A percentile compares a stretch with the other conserved stretches of the same genome.
These are phyloP conservation scores for Xylariaceae sp. DNA, from an alignment of 2,329 filamentous ascomycete genomes.

Conservation along the genomic window DNA sequence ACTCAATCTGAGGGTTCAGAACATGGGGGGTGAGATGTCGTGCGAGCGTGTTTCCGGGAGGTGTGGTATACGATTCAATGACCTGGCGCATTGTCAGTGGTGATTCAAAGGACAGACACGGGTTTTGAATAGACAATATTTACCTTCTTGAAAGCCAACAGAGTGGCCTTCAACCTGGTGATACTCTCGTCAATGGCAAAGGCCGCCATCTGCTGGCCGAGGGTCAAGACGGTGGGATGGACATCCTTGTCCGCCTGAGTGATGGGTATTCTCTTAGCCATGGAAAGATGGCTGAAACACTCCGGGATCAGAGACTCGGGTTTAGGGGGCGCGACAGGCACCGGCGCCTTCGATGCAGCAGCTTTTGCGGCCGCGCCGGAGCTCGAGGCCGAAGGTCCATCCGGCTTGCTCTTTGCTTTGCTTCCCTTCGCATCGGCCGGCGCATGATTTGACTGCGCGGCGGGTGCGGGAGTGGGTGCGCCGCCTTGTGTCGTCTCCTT, in stretches of 20 bases:
- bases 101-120: not conserved
- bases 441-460: conserved; percentile 36
- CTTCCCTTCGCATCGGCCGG: conserved; percentile 41
- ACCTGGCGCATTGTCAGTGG: conserved; percentile 49
- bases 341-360: conserved; percentile 31
- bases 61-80: conserved; percentile 88
- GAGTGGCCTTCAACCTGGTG: conserved; percentile 77
- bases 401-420: conserved; percentile 45
- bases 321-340: conserved; percentile 39
- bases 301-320: conserved; percentile 62
- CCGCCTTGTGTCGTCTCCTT: conserved; percentile 41
- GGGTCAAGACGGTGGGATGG: conserved; percentile 75
- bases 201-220: conserved; percentile 85
- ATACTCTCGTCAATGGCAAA: conserved; percentile 88
- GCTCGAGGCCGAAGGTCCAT: conserved; percentile 33
- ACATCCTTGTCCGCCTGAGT: conserved; percentile 67
- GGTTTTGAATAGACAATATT: not conserved
- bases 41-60: conserved; percentile 74
- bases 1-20: conserved; percentile 91
- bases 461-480: conserved; percentile 29
- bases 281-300: conserved; percentile 78
- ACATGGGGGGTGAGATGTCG: conserved; percentile 88
- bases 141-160: conserved; percentile 85
- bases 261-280: conserved; percentile 52
- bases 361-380: conserved; percentile 29